A percentile compares a stretch with the other conserved stretches of the same genome.
Evolutionary conservation across 208 protist species (phyloP).

Genomic region (Borovskyia barvae): DNA sequence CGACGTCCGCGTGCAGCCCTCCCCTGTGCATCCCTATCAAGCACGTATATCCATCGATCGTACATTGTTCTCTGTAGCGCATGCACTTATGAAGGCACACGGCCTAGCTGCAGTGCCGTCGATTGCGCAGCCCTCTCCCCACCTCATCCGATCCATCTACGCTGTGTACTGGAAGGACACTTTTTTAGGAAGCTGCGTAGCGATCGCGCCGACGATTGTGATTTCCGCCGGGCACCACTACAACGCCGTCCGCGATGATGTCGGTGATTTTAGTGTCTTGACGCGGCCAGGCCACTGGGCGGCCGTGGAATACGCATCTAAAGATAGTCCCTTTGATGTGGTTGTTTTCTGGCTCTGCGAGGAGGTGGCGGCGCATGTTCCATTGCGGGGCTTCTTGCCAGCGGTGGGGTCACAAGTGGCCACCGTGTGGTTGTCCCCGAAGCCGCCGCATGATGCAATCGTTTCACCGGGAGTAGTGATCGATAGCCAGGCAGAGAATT

Average conservation of each 20-base stretch:
- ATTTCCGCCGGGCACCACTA: conserved; percentile 83
- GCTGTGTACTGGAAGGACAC: conserved; percentile 72
- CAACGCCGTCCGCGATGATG: conserved; percentile 70
- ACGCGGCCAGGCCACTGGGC: conserved; percentile 33
- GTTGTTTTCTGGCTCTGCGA: conserved; percentile 68
- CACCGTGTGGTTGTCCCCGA: conserved; percentile 77
- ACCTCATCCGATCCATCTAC: conserved; percentile 43
- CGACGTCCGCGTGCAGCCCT: too few species aligned
- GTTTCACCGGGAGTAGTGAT: conserved; percentile 79
- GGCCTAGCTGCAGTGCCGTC: conserved; percentile 35
- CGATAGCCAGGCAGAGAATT: conserved; percentile 46
- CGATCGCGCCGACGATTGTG: conserved; percentile 51
- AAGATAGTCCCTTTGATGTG: conserved; percentile 58
- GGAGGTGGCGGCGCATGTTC: conserved; percentile 22
- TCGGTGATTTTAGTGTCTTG: conserved; percentile 74
- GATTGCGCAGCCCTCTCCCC: conserved; percentile 30
- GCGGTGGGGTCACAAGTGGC: conserved; percentile 45
- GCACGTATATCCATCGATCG: too few species aligned
- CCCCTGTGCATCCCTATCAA: too few species aligned
- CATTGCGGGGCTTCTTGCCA: conserved; percentile 70
- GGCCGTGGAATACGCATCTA: conserved; percentile 53
- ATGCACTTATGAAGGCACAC: conserved; percentile 46
- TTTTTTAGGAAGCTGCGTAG: conserved; percentile 80
- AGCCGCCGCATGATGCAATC: conserved; percentile 73
- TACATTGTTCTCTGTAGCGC: too few species aligned